Base-by-base conservation (phyloP, 805 yeast species). In the Suhomyces vadensis region DNA sequence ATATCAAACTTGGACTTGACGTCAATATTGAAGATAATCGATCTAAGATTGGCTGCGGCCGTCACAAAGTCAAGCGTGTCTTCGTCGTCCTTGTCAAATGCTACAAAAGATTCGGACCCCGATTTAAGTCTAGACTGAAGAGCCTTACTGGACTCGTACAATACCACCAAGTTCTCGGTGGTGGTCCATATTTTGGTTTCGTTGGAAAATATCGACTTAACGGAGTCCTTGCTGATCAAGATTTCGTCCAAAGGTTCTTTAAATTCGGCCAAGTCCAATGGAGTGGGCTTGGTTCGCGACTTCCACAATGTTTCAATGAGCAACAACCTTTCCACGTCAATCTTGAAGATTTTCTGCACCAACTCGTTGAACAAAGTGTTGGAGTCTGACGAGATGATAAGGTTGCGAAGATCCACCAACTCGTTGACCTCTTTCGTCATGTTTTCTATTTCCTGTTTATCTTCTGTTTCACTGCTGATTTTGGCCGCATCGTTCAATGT, bases 21-120 rank as follows among this genome's bases (percentile, higher is more conserved):
- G 25, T 82, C 86, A 44, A 91, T 90, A 19, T 74, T 71, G 58
- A 91, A 92, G 2, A 87, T 75, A 39, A 56, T 58, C 0, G 92
- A 83, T 51, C 97, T 74, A 38, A 91, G 71, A 56, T 90, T 89
- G 0, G 97, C 81, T 1, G 96, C 81, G 0, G 97, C 81, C 2
- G 81, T 85, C 4, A 95, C 97, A 66, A 94, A 94, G 54, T 84
- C 77, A 43, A 94, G 72, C 0, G 98, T 88, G 56, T 88, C 97
- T 36, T 82, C 85, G 62, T 95, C 99, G 62, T 94, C 99, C 61
- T 94, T 94, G 62, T 94, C 99, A 62, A 95, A 94, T 37, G 80
- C 78, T 22, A 86, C 60, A 26, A 54, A 54, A 4, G 61, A 47
- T 55, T 69, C 69, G n/a, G 48, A 49, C 47, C 75, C 58, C 6